These are phyloP conservation scores for Prunus persica DNA, from an alignment of 306 rosid species.

Conservation along the genomic window Prunus_persica_NCBIv2 NC_034009.1:47550501-47551000, in stretches of 20 bases:
- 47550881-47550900: neutral
- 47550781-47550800: neutral
- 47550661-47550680: neutral
- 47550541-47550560: conserved; percentile 13
- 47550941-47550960: no score
- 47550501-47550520: conserved; percentile 21
- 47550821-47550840: neutral
- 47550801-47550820: neutral
- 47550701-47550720: conserved; percentile 90
- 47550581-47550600: conserved; percentile 5
- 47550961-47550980: no score
- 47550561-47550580: neutral
- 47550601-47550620: neutral
- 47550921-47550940: neutral
- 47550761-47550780: conserved; percentile 9
- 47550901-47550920: neutral
- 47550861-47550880: neutral
- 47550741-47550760: conserved; percentile 72
- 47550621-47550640: neutral
- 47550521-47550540: conserved; percentile 20
- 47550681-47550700: conserved; percentile 80
- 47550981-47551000: no score
- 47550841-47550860: neutral
- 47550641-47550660: neutral
- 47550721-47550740: conserved; percentile 72